Evolutionary conservation across 345 rosid species (phyloP).

Genomic region (Mercurialis annua): DNA sequence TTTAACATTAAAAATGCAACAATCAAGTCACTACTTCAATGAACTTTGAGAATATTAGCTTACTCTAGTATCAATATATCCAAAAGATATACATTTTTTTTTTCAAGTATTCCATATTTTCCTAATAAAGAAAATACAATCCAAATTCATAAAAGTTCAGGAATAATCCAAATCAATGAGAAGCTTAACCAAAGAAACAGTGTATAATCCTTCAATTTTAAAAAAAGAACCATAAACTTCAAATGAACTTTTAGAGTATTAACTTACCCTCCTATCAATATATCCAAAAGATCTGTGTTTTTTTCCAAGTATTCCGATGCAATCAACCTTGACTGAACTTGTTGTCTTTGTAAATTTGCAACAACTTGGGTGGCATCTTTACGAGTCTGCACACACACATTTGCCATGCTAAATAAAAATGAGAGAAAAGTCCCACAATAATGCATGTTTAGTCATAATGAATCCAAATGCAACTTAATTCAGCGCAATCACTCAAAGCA

Average conservation of each 20-base stretch:
- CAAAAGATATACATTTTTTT: conserved; percentile 78
- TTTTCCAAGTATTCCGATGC: conserved; percentile 91
- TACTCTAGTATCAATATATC: conserved; percentile 76
- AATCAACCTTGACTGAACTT: conserved; percentile 82
- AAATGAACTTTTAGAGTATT: background rate
- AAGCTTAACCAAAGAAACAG: background rate
- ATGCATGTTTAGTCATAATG: background rate
- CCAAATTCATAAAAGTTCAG: no score
- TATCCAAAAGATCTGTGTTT: conserved; percentile 81
- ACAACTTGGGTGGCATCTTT: conserved; percentile 99
- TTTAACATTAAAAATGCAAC: background rate
- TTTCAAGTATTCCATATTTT: conserved; percentile 85
- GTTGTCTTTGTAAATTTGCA: conserved; percentile 96
- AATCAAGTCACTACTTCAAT: background rate
- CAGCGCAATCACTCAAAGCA: background rate
- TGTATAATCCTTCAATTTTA: background rate
- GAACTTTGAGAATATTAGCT: conserved; percentile 8
- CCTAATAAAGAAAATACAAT: no score
- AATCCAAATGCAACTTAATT: conserved; percentile 2
- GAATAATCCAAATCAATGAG: background rate
- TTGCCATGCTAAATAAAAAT: conserved; percentile 12
- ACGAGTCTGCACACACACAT: conserved; percentile 56
- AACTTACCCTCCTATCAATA: conserved; percentile 66
- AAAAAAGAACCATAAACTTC: background rate
- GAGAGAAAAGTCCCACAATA: background rate